Percentiles rank a stretch among this genome's conserved stretches.
These are phyloP conservation scores for Macrophomina pseudophaseolina DNA, from an alignment of 2,329 filamentous ascomycete genomes.

Conservation along the genomic window DNA sequence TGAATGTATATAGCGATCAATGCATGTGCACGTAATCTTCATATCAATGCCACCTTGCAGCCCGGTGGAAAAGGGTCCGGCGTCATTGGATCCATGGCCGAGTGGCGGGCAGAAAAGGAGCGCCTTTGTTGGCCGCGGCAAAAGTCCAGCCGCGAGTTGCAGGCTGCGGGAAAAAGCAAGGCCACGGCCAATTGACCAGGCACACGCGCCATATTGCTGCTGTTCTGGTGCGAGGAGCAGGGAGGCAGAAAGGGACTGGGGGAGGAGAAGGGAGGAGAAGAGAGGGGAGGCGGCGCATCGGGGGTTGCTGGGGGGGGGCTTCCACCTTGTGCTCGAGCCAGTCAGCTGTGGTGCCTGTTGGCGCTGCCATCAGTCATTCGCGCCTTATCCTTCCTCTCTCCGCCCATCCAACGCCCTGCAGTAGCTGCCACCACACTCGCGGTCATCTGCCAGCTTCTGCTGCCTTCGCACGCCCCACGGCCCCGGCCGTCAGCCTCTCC, in stretches of 20 bases:
- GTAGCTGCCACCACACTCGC: background rate
- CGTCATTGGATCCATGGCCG: background rate
- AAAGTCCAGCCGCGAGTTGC: background rate
- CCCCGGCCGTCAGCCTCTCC: conserved; percentile 6
- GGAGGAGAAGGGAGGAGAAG: background rate
- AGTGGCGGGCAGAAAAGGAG: conserved; percentile 5
- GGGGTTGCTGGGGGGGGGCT: conserved; percentile 1
- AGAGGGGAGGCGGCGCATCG: background rate
- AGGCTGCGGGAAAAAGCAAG: background rate
- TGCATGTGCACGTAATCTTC: background rate
- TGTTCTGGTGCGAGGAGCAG: background rate
- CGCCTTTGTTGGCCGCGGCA: conserved; percentile 1
- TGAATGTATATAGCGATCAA: background rate
- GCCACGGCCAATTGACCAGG: conserved; percentile 4
- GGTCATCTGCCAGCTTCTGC: conserved; percentile 14
- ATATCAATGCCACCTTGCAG: background rate
- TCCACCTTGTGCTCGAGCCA: background rate
- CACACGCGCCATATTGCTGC: background rate
- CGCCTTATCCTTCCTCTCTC: background rate
- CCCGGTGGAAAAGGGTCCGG: background rate
- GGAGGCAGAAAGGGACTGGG: too few relatives aligned
- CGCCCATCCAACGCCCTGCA: background rate
- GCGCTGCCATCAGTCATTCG: background rate
- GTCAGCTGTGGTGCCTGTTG: conserved; percentile 6
- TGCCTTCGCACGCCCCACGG: conserved; percentile 14